A percentile compares a stretch with the other conserved stretches of the same genome.
phyloP scores from a whole-genome alignment of 139 green algal genomes.

The Micractinium conductrix region DNA sequence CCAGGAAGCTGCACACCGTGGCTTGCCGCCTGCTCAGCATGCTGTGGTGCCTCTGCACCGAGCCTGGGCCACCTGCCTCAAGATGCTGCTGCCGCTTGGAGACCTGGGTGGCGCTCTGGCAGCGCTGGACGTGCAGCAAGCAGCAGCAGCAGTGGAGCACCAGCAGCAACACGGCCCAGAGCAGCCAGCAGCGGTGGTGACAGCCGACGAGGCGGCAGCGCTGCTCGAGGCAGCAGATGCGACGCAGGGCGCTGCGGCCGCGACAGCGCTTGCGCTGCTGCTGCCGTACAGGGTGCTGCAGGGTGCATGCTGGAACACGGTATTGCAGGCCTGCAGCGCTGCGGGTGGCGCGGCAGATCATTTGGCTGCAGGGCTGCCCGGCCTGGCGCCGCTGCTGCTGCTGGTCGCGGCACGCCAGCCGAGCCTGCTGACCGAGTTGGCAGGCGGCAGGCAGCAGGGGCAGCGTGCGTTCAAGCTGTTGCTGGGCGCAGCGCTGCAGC shows the following conservation, averaged over 20 bases:
- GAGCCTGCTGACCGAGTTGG: background rate
- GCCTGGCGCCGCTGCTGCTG: background rate
- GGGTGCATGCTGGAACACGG: background rate
- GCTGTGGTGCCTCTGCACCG: background rate
- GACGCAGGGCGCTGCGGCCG: constrained; percentile 16
- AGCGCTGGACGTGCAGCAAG: constrained; percentile 5
- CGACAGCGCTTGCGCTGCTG: constrained; percentile 18
- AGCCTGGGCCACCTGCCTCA: constrained; percentile 19
- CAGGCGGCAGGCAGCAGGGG: background rate
- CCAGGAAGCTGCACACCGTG: background rate
- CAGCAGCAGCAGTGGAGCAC: background rate
- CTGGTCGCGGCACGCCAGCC: background rate
- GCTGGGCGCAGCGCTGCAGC: background rate
- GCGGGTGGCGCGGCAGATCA: background rate
- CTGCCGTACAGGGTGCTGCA: background rate
- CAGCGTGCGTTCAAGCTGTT: constrained; percentile 10
- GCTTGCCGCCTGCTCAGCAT: background rate
- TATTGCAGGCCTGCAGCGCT: background rate
- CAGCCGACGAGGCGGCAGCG: constrained; percentile 3
- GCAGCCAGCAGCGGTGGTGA: background rate
- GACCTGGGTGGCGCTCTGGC: constrained; percentile 11
- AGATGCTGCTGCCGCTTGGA: constrained; percentile 4
- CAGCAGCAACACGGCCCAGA: no score
- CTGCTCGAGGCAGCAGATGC: constrained; percentile 23
- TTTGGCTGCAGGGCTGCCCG: constrained; percentile 3